Evolutionary conservation across 169 alveolate species (phyloP), one percentile per base, ranked within the genome.

Genomic region (Plasmodium vivax): DNA sequence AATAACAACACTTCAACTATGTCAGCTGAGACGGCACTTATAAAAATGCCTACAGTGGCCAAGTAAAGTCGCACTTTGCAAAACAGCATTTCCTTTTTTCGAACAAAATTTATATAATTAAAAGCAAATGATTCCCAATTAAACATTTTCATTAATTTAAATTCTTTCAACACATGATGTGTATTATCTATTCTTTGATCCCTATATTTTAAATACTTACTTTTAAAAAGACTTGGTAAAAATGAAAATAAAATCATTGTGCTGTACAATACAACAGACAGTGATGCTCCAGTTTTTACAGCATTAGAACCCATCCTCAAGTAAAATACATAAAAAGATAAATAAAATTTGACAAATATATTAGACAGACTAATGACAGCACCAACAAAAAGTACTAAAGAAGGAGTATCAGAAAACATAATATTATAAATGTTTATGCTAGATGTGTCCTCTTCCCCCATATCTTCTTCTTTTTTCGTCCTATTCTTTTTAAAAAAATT

Each of bases 61-160:
- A 85, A 85, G 62, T 85, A 85, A 47, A 85, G 84, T 74, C 93
- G 51, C 36, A 85, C 54, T 85, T 85, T 85, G 62, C 85, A 85
- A n/a, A 75, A 74, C 79, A 54, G 45, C 93, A 85, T 85, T 85
- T 85, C 93, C 58, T 85, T 85, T 43, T 47, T 51, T 34, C 93
- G 85, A 75, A 75, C 77, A 75, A 32, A 75, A 75, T 85, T 85
- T 74, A 85, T 45, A 77, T 85, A 85, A 75, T 85, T 77, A 77
- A 85, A 85, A 32, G 93, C 93, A 74, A 85, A 32, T 8, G 87
- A 54, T 77, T 85, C 93, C 93, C 93, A 85, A 85, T 85, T 85
- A 38, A 85, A 85, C 87, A 85, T 85, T 74, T 85, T 85, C 58
- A 85, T 85, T 58, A 85, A 85, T 74, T 85, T 85, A 56, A 85